phyloP scores from a whole-genome alignment of 2,329 filamentous ascomycete species.

The Cephalotrichum gorgonifer region DNA sequence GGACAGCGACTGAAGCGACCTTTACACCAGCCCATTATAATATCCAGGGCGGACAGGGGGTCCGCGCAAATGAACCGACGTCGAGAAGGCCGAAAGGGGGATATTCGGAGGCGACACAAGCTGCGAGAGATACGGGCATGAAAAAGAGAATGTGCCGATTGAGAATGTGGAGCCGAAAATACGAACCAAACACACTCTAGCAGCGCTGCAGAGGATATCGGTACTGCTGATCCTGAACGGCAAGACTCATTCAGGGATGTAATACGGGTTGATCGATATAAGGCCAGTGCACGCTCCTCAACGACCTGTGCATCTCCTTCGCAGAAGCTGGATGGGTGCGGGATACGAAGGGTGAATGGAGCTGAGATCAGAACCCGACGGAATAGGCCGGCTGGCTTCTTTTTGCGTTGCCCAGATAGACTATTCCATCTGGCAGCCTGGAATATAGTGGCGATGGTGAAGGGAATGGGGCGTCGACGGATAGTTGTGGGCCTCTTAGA shows the following conservation, averaged over 20 bases:
- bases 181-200: too few relatives aligned
- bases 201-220: too few relatives aligned
- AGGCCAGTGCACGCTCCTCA: conserved; percentile 6
- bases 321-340: conserved; percentile 9
- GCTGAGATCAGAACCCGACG: not conserved
- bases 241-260: not conserved
- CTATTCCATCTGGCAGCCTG: conserved; percentile 39
- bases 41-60: conserved; percentile 27
- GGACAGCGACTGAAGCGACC: conserved; percentile 44
- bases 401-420: conserved; percentile 28
- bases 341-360: not conserved
- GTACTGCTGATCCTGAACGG: too few relatives aligned
- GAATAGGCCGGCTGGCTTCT: too few relatives aligned
- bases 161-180: too few relatives aligned
- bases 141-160: not conserved
- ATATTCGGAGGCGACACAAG: not conserved
- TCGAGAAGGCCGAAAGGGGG: not conserved
- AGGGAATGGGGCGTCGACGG: too few relatives aligned
- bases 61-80: conserved; percentile 12
- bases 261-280: conserved; percentile 8
- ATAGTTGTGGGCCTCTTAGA: too few relatives aligned
- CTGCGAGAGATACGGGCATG: not conserved
- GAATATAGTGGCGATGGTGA: too few relatives aligned
- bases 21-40: conserved; percentile 43
- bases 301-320: conserved; percentile 16